Conservation (phyloP, 2,329 filamentous ascomycete species). For the Colletotrichum abscissum region DNA sequence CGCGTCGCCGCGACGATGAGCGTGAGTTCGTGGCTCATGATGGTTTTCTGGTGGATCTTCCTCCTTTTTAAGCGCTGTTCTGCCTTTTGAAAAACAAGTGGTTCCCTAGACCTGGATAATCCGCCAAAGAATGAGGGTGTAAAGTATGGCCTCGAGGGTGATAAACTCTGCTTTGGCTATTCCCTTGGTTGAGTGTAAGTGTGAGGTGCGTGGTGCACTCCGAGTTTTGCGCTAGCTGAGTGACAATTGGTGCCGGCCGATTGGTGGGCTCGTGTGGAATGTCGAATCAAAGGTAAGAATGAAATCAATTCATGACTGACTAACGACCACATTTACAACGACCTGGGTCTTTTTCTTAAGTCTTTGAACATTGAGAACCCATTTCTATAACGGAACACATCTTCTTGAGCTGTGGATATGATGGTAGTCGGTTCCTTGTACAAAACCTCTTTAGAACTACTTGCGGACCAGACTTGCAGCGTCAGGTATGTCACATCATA, state of each 20-base stretch:
- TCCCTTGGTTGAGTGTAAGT: not conserved
- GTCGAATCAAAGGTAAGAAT: not conserved
- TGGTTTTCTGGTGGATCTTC: not conserved
- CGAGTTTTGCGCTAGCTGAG: slow-evolving; percentile 29
- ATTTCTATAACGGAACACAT: not conserved
- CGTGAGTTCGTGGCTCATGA: slow-evolving; percentile 70
- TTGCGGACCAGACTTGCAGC: not conserved
- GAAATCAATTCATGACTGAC: not conserved
- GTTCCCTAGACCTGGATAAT: not conserved
- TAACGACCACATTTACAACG: not conserved
- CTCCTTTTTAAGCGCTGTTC: too few relatives aligned
- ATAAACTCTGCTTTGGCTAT: not conserved
- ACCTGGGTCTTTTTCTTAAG: too few relatives aligned
- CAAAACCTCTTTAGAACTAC: too few relatives aligned
- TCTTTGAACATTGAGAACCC: not conserved
- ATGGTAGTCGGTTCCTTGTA: too few relatives aligned
- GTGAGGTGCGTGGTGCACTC: slow-evolving; percentile 1
- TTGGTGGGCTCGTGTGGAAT: slow-evolving; percentile 27
- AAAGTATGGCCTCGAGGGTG: not conserved
- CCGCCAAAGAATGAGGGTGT: not conserved
- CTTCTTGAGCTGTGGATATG: not conserved
- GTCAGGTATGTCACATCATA: not conserved
- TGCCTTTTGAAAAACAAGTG: not conserved
- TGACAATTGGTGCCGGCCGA: slow-evolving; percentile 17
- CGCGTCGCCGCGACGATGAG: slow-evolving; percentile 94